Evolutionary conservation across 495 filamentous ascomycete genomes (phyloP).

Genomic region (Tuber aestivum): DNA sequence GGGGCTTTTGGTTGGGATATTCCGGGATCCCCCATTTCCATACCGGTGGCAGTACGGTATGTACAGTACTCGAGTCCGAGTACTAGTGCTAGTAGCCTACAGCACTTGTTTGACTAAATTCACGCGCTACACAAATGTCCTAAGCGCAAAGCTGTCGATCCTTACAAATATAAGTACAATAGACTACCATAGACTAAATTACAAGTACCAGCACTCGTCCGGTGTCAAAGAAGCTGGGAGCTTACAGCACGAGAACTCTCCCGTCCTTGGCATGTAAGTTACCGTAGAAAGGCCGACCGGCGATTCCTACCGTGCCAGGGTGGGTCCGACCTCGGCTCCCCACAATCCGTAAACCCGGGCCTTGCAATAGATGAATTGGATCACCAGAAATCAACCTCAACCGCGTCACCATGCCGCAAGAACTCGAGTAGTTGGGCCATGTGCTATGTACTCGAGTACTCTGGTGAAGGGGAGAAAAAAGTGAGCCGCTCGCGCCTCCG

Average conservation of each 20-base stretch:
- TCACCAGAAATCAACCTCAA: background rate
- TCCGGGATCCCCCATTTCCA: background rate
- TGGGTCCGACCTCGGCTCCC: background rate
- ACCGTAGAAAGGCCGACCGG: background rate
- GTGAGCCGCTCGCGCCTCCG: background rate
- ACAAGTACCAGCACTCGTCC: no score
- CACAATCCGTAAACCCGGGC: background rate
- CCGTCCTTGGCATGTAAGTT: background rate
- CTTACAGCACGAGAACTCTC: background rate
- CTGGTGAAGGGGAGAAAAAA: background rate
- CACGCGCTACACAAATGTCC: background rate
- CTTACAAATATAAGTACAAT: no score
- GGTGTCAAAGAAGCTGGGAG: background rate
- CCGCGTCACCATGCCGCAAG: background rate
- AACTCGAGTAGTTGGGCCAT: background rate
- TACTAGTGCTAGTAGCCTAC: no score
- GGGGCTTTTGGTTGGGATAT: background rate
- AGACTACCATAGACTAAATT: no score
- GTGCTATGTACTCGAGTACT: background rate
- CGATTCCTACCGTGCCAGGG: background rate
- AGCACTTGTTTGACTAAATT: no score
- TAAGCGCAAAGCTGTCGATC: background rate
- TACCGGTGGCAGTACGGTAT: no score
- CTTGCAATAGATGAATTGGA: background rate
- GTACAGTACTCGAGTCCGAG: no score